These are phyloP conservation scores for Aschersonia sp. DNA, from an alignment of 2,329 filamentous ascomycete genomes.

Conservation along the genomic window DNA sequence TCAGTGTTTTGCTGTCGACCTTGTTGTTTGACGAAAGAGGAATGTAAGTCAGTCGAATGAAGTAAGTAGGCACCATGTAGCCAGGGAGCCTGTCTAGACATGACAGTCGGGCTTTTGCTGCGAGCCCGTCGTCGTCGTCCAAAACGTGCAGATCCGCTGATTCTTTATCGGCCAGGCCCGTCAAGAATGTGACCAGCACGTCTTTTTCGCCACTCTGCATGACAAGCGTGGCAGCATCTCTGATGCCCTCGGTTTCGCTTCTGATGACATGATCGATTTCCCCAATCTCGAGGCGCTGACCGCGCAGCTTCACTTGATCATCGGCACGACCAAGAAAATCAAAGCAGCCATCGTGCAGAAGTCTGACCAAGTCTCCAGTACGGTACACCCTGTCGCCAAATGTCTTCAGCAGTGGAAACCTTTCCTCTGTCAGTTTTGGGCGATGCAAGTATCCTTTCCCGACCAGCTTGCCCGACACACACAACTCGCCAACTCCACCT, in stretches of 20 bases:
- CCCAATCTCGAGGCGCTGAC: slow-evolving; percentile 76
- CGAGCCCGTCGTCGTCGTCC: slow-evolving; percentile 20
- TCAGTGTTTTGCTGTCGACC: slow-evolving; percentile 59
- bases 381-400: slow-evolving; percentile 59
- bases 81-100: slow-evolving; percentile 57
- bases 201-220: slow-evolving; percentile 64
- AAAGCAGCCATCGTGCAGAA: slow-evolving; percentile 68
- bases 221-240: slow-evolving; percentile 66
- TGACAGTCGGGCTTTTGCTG: slow-evolving; percentile 36
- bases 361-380: slow-evolving; percentile 76
- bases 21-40: slow-evolving; percentile 87
- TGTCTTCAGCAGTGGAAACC: slow-evolving; percentile 51
- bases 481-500: slow-evolving; percentile 76
- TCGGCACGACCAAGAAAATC: slow-evolving; percentile 81
- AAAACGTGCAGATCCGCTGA: slow-evolving; percentile 9
- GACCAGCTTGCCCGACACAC: slow-evolving; percentile 74
- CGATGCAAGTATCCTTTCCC: slow-evolving; percentile 82
- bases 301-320: slow-evolving; percentile 83
- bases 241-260: slow-evolving; percentile 37
- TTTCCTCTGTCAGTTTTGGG: slow-evolving; percentile 59
- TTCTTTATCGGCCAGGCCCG: slow-evolving; percentile 5
- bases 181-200: slow-evolving; percentile 65
- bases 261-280: slow-evolving; percentile 82
- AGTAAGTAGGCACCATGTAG: slow-evolving; percentile 87
- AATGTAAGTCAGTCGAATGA: slow-evolving; percentile 55